Base-by-base conservation (phyloP, 495 filamentous ascomycete species). In the Podospora tetraspora region DNA sequence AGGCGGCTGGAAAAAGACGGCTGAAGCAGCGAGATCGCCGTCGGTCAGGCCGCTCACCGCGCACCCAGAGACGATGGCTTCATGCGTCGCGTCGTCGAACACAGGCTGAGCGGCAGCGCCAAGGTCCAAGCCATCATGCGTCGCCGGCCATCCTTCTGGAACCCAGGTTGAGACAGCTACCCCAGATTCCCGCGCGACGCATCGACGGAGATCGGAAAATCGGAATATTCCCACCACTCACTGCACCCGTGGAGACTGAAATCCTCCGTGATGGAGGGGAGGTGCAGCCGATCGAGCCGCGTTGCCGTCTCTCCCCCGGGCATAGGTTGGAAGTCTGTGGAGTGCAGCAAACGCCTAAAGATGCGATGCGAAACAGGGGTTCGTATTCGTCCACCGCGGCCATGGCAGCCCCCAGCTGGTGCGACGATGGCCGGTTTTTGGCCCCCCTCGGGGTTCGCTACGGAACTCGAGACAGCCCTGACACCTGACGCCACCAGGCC, bases 331-430 rank as follows among this genome's bases (percentile, higher is more conserved):
- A 13, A 37, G 12, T 16, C 34, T 37, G 34, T 3, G 32, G 32
- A 11, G 32, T 25, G 25, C 25, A 25, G 25, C 25, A 25, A 25
- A 25, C 25, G 32, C 32, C 32, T 34, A 34, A 34, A 34, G 12
- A 37, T 37, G 34, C 23, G 63, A 59, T 64, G 63, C 63, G 63
- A 65, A 65, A 65, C 63, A 65, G 63, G 63, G 63, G 63, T 58
- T 30, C 43, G 62, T 64, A 56, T 52, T 52, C 32, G 62, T 27
- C 62, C 12, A 9, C 34, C 4, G 12, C 22, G 21, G 22, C 0
- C 63, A 23, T 22, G 37, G 23, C 24, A n/a, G 16, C 8, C 37
- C 37, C 37, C 25, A 56, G 21, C 25, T 30, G 52, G 56, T 56
- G 56, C 63, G 63, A 65, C 63, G 43, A 58, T 30, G 32, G 23